These are phyloP conservation scores for Magnusiomyces tetraspermus DNA, from an alignment of 1,139 yeast genomes.

Conservation along the genomic window DNA sequence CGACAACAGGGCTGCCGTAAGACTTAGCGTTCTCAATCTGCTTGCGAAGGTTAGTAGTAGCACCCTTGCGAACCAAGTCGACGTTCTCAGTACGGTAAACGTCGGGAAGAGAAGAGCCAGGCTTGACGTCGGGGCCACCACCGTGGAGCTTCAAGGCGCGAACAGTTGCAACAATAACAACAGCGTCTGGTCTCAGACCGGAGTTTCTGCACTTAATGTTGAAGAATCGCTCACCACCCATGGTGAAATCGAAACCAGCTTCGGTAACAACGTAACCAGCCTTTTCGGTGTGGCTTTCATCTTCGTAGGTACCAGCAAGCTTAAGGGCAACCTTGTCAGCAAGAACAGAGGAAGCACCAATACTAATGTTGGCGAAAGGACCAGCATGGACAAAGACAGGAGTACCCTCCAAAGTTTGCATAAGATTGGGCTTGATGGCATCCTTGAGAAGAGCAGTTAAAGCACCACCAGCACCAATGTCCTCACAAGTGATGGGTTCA, in stretches of 20 bases:
- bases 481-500: conserved; percentile 90
- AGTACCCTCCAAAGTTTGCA: conserved; percentile 98
- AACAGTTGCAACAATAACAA: conserved; percentile 93
- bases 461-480: conserved; percentile 96
- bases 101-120: conserved; percentile 83
- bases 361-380: conserved; percentile 95
- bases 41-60: conserved; percentile 75
- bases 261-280: conserved; percentile 93
- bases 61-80: conserved; percentile 74
- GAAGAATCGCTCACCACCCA: conserved; percentile 98
- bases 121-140: conserved; percentile 96
- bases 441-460: conserved; percentile 91
- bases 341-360: conserved; percentile 83
- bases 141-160: conserved; percentile 97
- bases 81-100: conserved; percentile 80
- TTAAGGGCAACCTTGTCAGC: conserved; percentile 95
- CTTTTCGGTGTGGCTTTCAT: conserved; percentile 46
- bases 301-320: conserved; percentile 64
- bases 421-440: conserved; percentile 91
- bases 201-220: conserved; percentile 93
- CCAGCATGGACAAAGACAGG: conserved; percentile 99
- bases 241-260: conserved; percentile 97
- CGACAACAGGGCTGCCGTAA: conserved; percentile 89
- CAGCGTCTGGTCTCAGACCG: conserved; percentile 83
- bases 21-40: conserved; percentile 81